Conservation (phyloP, 75 land plant species). For the Sequoiadendron giganteum region DNA sequence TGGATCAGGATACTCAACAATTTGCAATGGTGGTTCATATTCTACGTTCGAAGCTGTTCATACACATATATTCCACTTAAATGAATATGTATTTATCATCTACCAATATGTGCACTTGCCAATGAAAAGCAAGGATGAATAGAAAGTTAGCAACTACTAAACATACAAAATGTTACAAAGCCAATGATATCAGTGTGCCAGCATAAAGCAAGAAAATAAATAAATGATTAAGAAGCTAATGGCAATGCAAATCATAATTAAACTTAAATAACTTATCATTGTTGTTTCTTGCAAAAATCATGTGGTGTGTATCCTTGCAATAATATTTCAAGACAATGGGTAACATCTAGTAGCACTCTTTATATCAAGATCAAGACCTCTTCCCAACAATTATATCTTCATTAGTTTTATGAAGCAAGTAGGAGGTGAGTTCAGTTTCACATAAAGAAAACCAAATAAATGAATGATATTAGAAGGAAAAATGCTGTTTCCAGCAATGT, state of each 20-base stretch:
- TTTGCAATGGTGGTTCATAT: conserved; percentile 63
- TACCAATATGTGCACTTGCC: neutral
- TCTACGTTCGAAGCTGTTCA: conserved; percentile 65
- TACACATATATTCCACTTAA: neutral
- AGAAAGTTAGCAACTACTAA: neutral
- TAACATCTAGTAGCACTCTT: neutral
- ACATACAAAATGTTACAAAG: conserved; percentile 1
- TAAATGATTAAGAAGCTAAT: neutral
- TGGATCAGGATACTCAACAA: conserved; percentile 92
- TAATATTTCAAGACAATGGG: neutral
- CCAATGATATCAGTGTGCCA: neutral
- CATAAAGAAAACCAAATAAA: neutral
- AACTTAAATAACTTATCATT: neutral
- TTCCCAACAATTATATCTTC: neutral
- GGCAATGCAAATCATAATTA: neutral
- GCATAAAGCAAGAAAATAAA: neutral
- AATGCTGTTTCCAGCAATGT: too few species aligned
- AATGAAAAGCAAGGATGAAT: neutral
- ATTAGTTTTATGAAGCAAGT: neutral
- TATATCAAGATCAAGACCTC: neutral
- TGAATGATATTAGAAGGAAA: neutral
- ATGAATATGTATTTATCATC: neutral
- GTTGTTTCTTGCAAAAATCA: neutral
- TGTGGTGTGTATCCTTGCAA: neutral
- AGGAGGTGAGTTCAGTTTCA: neutral